Percentiles rank a stretch among this genome's conserved stretches.
These are phyloP conservation scores for Wickerhamomyces queroliae DNA, from an alignment of 805 yeast genomes.

Conservation along the genomic window DNA sequence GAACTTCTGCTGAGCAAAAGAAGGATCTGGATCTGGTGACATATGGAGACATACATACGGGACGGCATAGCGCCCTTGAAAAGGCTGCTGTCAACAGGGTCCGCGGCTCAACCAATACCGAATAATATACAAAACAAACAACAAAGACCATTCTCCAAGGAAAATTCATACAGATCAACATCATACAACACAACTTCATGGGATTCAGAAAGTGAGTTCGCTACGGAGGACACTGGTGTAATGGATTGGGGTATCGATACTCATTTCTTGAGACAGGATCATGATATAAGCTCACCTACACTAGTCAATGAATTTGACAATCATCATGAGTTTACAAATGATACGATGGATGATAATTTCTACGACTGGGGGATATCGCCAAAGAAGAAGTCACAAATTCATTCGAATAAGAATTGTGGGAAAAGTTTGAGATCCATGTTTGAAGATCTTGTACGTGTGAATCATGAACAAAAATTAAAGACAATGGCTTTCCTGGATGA, in stretches of 20 bases:
- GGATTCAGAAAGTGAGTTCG: not conserved
- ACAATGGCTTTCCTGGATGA: slow-evolving; percentile 37
- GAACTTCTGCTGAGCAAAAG: no score
- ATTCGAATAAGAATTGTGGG: slow-evolving; percentile 2
- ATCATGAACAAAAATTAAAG: not conserved
- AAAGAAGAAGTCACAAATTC: slow-evolving; percentile 1
- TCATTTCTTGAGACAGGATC: slow-evolving; percentile 4
- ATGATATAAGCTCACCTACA: slow-evolving; percentile 19
- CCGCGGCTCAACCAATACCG: not conserved
- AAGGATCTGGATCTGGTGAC: no score
- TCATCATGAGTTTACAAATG: not conserved
- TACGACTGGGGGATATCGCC: slow-evolving; percentile 16
- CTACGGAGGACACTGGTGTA: slow-evolving; percentile 6
- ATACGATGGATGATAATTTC: not conserved
- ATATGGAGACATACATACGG: slow-evolving; percentile 7
- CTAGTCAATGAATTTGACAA: slow-evolving; percentile 15
- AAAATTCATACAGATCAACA: not conserved
- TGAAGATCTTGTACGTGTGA: not conserved
- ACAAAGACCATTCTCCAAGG: not conserved
- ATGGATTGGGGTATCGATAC: slow-evolving; percentile 24
- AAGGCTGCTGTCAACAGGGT: slow-evolving; percentile 13
- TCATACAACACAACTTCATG: not conserved
- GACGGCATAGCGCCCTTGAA: slow-evolving; percentile 20
- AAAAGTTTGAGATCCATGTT: slow-evolving; percentile 8
- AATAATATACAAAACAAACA: not conserved